A percentile compares a stretch with the other conserved stretches of the same genome.
Conservation (phyloP, 257 asterid genomes). For the Plantago ovata region DNA sequence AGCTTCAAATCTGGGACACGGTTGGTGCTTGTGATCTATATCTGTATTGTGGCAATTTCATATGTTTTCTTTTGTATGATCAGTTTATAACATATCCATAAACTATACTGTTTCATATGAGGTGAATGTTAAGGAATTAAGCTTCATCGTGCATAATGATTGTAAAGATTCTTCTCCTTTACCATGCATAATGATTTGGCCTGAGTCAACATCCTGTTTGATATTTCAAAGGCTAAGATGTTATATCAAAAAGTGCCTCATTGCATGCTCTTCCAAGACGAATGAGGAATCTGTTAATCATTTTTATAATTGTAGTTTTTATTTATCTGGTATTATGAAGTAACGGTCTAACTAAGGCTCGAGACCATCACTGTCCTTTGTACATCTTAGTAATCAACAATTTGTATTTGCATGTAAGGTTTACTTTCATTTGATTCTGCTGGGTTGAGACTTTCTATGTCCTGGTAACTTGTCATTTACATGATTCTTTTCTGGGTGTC, state of each 20-base stretch:
- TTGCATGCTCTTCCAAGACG: neutral
- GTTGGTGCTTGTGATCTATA: slow-evolving; percentile 21
- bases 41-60: neutral
- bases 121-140: too few relatives aligned
- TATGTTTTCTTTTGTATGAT: neutral
- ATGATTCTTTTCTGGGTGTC: neutral
- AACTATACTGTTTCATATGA: too few relatives aligned
- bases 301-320: neutral
- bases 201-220: neutral
- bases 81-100: too few relatives aligned
- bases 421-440: too few relatives aligned
- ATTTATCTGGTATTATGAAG: neutral
- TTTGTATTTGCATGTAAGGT: too few relatives aligned
- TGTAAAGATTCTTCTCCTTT: too few relatives aligned
- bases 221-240: neutral
- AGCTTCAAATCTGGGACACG: slow-evolving; percentile 63
- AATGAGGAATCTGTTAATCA: slow-evolving; percentile 8
- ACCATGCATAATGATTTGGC: too few relatives aligned
- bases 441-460: too few relatives aligned
- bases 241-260: slow-evolving; percentile 2
- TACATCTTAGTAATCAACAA: too few relatives aligned
- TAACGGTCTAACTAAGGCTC: neutral
- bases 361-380: too few relatives aligned
- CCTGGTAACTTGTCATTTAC: neutral
- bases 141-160: too few relatives aligned